Evolutionary conservation across 352 stramenopile species (phyloP).

Genomic region (Phytophthora colocasiae): DNA sequence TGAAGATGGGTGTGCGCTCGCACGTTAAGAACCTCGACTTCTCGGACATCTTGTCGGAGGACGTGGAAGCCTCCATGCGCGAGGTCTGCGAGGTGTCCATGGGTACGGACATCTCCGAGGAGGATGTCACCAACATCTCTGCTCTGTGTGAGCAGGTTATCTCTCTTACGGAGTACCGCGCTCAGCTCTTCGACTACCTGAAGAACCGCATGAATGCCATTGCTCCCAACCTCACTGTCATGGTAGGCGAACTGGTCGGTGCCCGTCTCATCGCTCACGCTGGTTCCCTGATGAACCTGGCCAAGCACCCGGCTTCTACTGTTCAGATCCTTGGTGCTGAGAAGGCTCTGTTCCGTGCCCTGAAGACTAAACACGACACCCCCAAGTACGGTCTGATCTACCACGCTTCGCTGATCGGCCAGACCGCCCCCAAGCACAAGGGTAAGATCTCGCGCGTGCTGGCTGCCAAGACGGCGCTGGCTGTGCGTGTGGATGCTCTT

Average conservation of each 20-base stretch:
- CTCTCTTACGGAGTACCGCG: conserved; percentile 89
- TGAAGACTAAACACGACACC: conserved; percentile 99
- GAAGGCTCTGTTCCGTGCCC: conserved; percentile 99
- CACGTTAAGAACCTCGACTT: conserved; percentile 96
- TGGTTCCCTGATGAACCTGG: conserved; percentile 99
- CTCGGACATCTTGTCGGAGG: conserved; percentile 87
- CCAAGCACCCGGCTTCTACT: conserved; percentile 99
- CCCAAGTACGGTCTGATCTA: conserved; percentile 99
- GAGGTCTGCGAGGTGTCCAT: conserved; percentile 99
- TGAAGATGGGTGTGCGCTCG: conserved; percentile 94
- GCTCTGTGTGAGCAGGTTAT: conserved; percentile 93
- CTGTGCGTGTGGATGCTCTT: conserved; percentile 99
- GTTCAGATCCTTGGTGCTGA: conserved; percentile 99
- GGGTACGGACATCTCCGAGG: conserved; percentile 99
- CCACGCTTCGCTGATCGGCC: conserved; percentile 99
- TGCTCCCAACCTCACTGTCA: conserved; percentile 99
- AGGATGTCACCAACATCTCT: conserved; percentile 98
- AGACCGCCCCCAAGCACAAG: conserved; percentile 99
- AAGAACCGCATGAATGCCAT: conserved; percentile 99
- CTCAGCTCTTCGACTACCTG: conserved; percentile 99
- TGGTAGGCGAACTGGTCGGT: conserved; percentile 99
- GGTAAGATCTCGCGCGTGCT: conserved; percentile 99
- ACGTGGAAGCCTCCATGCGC: conserved; percentile 96
- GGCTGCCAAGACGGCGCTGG: conserved; percentile 98
- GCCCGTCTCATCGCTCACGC: conserved; percentile 99